Evolutionary conservation across 495 filamentous ascomycete species (phyloP).

Genomic region (Choiromyces venosus): DNA sequence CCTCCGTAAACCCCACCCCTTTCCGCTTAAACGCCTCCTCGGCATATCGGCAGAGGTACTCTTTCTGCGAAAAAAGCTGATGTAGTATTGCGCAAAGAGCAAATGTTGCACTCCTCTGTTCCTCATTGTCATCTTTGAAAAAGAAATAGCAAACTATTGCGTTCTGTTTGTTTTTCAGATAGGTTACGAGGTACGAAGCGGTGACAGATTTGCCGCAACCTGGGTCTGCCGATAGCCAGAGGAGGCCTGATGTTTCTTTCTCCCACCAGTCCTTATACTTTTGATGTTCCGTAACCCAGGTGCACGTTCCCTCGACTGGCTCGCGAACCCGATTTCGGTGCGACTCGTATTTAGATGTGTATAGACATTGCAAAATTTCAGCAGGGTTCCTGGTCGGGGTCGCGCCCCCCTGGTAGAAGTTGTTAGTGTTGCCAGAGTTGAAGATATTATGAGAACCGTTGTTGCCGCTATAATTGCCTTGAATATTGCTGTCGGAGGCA

Average conservation of each 20-base stretch:
- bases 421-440: too few species aligned
- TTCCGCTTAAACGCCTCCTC: constrained; percentile 39
- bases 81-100: constrained; percentile 47
- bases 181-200: too few species aligned
- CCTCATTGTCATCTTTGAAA: constrained; percentile 46
- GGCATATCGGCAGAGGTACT: constrained; percentile 40
- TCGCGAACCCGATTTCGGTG: too few species aligned
- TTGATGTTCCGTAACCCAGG: constrained; percentile 35
- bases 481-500: too few species aligned
- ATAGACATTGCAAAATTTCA: too few species aligned
- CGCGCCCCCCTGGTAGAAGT: too few species aligned
- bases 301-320: constrained; percentile 40
- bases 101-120: constrained; percentile 41
- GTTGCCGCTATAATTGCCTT: too few species aligned
- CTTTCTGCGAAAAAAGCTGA: constrained; percentile 43
- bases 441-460: too few species aligned
- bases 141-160: constrained; percentile 48
- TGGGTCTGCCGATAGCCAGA: constrained; percentile 49
- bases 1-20: constrained; percentile 32
- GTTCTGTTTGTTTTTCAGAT: too few species aligned
- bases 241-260: constrained; percentile 39
- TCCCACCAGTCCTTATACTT: constrained; percentile 42
- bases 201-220: constrained; percentile 49
- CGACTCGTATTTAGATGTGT: too few species aligned
- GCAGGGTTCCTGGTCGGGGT: too few species aligned